These are phyloP conservation scores for Aspergillus chevalieri DNA, from an alignment of 2,329 filamentous ascomycete genomes.

Conservation along the genomic window DNA sequence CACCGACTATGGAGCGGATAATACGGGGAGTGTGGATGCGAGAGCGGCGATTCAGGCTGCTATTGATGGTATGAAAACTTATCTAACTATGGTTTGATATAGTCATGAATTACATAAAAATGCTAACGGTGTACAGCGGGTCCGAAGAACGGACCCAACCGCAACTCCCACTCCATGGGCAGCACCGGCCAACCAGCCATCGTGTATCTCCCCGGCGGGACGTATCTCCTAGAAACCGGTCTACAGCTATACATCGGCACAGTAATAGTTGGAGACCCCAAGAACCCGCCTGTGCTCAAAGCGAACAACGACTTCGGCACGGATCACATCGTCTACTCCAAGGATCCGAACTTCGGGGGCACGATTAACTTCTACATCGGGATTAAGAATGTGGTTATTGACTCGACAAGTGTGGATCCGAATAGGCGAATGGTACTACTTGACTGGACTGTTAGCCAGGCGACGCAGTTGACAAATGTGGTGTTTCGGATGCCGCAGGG, in stretches of 20 bases:
- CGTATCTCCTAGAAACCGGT: constrained; percentile 18
- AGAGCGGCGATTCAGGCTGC: constrained; percentile 24
- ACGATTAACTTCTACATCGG: constrained; percentile 33
- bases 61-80: constrained; percentile 17
- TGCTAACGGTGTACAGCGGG: constrained; percentile 12
- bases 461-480: constrained; percentile 34
- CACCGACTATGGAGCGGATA: constrained; percentile 27
- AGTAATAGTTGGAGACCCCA: constrained; percentile 33
- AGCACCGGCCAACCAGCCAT: constrained; percentile 26
- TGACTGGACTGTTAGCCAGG: constrained; percentile 37
- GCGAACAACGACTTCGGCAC: constrained; percentile 48
- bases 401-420: constrained; percentile 26
- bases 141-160: constrained; percentile 18
- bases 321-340: constrained; percentile 51
- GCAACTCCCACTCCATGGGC: constrained; percentile 21
- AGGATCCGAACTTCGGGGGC: constrained; percentile 26
- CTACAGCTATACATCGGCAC: constrained; percentile 29
- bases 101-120: neutral
- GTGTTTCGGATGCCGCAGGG: constrained; percentile 31
- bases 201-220: constrained; percentile 25
- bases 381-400: constrained; percentile 35
- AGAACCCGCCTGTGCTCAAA: constrained; percentile 45
- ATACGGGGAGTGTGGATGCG: constrained; percentile 25
- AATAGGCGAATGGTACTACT: constrained; percentile 25
- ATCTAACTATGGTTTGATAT: neutral